Conservation (phyloP, 768 basidiomycete species). For the Heimioporus sp. region DNA sequence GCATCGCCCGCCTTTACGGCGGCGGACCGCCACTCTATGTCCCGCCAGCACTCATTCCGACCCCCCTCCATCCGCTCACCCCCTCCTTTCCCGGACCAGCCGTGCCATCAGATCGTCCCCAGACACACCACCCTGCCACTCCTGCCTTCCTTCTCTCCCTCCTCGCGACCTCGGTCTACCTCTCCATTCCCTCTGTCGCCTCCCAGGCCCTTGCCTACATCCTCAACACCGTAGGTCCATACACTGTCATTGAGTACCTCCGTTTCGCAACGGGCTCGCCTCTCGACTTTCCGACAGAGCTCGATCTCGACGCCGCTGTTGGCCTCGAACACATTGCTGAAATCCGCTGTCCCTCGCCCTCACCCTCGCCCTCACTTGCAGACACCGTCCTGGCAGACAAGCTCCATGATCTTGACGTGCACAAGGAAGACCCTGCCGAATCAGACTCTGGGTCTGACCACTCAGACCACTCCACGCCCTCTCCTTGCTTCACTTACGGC, state of each 20-base stretch:
- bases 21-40: conserved; percentile 76
- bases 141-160: conserved; percentile 84
- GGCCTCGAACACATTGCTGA: conserved; percentile 70
- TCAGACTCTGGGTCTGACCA: conserved; percentile 31
- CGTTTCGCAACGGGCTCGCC: conserved; percentile 77
- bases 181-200: conserved; percentile 75
- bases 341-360: conserved; percentile 37
- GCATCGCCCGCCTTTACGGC: conserved; percentile 84
- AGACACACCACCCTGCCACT: conserved; percentile 67
- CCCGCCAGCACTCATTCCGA: conserved; percentile 62
- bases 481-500: conserved; percentile 71
- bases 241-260: conserved; percentile 74
- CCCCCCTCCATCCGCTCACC: conserved; percentile 66
- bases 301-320: conserved; percentile 59
- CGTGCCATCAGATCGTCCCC: conserved; percentile 34
- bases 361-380: conserved; percentile 11
- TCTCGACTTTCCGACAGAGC: conserved; percentile 41
- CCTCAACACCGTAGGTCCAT: conserved; percentile 73
- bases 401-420: conserved; percentile 30
- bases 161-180: conserved; percentile 82
- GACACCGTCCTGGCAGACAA: conserved; percentile 29
- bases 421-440: conserved; percentile 38
- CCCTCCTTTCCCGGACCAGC: conserved; percentile 50
- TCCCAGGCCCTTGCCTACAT: conserved; percentile 73
- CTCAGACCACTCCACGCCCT: conserved; percentile 12